Evolutionary conservation across 139 green algal species (phyloP), one percentile per base, ranked within the genome.

Genomic region (Asterochloris sp.): DNA sequence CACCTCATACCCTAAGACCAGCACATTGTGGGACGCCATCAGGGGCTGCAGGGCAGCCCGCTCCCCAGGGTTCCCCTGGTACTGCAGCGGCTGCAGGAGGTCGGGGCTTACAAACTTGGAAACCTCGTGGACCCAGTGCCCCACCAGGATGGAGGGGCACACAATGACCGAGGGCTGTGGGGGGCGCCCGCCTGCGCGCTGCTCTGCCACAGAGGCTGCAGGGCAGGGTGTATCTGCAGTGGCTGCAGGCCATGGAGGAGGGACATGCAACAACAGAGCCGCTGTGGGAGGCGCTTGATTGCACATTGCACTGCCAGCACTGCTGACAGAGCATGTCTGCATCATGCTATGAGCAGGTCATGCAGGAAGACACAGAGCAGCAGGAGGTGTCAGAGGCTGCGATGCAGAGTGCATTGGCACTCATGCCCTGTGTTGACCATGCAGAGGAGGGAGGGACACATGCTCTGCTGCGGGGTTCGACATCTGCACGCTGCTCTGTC

Each of bases 181-280:
- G 24, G 83, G 69, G n/a, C 71, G 69, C 24, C 60, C n/a, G 67
- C 29, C 62, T 27, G 63, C 81, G 21, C 2, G 23, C 10, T 78
- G 76, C 38, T 74, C 69, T 62, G 83, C 80, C 76, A 83, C 73
- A 68, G 78, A 54, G 17, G 66, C 81, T 86, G 83, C 83, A 86
- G 12, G 13, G 24, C 28, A 14, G 16, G 17, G 21, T 12, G 28
- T 8, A 12, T 26, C 0, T 2, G 38, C 38, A 75, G 0, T 14
- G 15, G 69, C 15, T 47, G 19, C 69, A 75, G n/a, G 28, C 69
- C 16, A n/a, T 75, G 13, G 4, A 54, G 63, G 95, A 87, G 13
- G 96, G 96, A 86, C 96, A 98, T 8, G 98, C 92, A 0, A 99
- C 89, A 64, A 98, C 86, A n/a, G n/a, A n/a, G n/a, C 27, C 88